Percentiles rank a stretch among this genome's conserved stretches.
Evolutionary conservation across 805 yeast species (phyloP).

Genomic region (Lachancea quebecensis): DNA sequence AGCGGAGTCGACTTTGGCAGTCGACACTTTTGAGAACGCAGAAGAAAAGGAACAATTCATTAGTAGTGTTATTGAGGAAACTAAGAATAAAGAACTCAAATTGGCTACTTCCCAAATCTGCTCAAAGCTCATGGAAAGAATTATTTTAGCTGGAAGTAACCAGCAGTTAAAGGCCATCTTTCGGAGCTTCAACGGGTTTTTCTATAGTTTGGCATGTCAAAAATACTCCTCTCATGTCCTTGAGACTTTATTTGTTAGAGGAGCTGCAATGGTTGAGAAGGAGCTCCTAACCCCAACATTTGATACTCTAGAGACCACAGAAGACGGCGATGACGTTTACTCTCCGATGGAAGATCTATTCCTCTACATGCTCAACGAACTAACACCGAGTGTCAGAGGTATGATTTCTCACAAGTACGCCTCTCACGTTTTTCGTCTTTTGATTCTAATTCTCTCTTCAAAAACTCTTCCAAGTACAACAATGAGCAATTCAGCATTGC

Average conservation of each 20-base stretch:
- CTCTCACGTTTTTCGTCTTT: slow-evolving; percentile 75
- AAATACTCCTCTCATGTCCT: slow-evolving; percentile 91
- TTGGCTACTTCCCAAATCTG: slow-evolving; percentile 91
- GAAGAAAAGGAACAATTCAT: slow-evolving; percentile 74
- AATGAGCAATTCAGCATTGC: slow-evolving; percentile 58
- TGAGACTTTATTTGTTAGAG: slow-evolving; percentile 73
- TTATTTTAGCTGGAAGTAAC: slow-evolving; percentile 60
- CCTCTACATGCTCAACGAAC: slow-evolving; percentile 56
- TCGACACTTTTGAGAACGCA: slow-evolving; percentile 59
- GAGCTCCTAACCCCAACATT: slow-evolving; percentile 50
- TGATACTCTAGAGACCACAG: slow-evolving; percentile 28
- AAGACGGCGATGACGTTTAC: slow-evolving; percentile 31
- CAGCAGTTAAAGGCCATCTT: slow-evolving; percentile 60
- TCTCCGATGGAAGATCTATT: slow-evolving; percentile 63
- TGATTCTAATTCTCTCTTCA: slow-evolving; percentile 68
- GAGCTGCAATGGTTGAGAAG: slow-evolving; percentile 67
- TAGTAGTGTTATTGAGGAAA: slow-evolving; percentile 73
- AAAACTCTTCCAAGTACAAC: slow-evolving; percentile 70
- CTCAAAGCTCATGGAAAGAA: slow-evolving; percentile 84
- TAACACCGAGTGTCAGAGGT: slow-evolving; percentile 48
- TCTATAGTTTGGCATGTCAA: slow-evolving; percentile 71
- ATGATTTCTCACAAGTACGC: slow-evolving; percentile 76
- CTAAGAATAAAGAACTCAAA: slow-evolving; percentile 83
- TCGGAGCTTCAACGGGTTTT: slow-evolving; percentile 64
- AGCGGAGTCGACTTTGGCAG: slow-evolving; percentile 79